Evolutionary conservation across 257 asterid species (phyloP).

Genomic region (Cynanchum wilfordii): DNA sequence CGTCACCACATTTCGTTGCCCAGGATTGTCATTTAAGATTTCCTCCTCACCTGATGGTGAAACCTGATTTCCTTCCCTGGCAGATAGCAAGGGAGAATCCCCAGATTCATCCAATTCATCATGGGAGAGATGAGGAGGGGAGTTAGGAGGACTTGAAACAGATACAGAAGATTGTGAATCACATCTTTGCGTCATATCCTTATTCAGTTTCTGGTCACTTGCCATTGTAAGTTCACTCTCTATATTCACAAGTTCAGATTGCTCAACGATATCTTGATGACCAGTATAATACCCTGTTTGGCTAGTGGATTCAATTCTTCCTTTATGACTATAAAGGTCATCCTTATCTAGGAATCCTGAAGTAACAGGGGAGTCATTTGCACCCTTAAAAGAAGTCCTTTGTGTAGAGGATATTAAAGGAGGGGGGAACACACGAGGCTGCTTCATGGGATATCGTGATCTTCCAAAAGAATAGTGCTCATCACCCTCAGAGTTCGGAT

Average conservation of each 20-base stretch:
- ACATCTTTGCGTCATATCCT: conserved; percentile 45
- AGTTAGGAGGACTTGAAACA: conserved; percentile 91
- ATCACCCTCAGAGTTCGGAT: conserved; percentile 55
- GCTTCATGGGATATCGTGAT: conserved; percentile 81
- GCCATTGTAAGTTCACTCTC: conserved; percentile 35
- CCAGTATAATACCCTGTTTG: conserved; percentile 43
- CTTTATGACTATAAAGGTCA: conserved; percentile 30
- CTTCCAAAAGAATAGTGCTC: conserved; percentile 69
- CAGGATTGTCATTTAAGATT: conserved; percentile 41
- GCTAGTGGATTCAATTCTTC: conserved; percentile 41
- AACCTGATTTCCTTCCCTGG: conserved; percentile 40
- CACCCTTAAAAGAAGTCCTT: conserved; percentile 45
- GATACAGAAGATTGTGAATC: conserved; percentile 96
- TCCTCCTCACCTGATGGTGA: conserved; percentile 34
- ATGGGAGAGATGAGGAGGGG: conserved; percentile 90
- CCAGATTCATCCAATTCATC: conserved; percentile 91
- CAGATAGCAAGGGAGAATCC: conserved; percentile 53
- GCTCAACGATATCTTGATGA: conserved; percentile 44
- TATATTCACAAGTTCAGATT: conserved; percentile 38
- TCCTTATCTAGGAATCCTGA: conserved; percentile 41
- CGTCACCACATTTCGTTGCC: conserved; percentile 25
- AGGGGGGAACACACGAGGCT: conserved; percentile 94
- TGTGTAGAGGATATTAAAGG: conserved; percentile 62
- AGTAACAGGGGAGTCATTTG: conserved; percentile 39
- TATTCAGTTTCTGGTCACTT: conserved; percentile 41